phyloP scores from a whole-genome alignment of 768 basidiomycete species.

The Wakefieldia striispora region DNA sequence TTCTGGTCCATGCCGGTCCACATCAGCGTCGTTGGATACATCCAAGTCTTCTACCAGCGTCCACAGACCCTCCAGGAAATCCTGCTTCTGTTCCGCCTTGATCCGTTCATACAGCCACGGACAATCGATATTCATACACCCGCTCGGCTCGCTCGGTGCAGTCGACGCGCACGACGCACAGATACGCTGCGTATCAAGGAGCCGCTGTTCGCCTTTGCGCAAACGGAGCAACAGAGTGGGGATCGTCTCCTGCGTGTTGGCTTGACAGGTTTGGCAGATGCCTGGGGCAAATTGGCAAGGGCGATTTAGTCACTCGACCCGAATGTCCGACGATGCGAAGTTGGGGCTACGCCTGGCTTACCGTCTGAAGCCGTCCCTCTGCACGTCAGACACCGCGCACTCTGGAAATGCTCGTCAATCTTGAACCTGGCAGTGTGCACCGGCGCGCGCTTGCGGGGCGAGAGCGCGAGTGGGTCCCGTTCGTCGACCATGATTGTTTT shows the following conservation, averaged over 20 bases:
- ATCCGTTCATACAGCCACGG: constrained; percentile 75
- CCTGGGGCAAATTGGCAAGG: constrained; percentile 32
- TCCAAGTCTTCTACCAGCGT: constrained; percentile 31
- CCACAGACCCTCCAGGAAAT: constrained; percentile 29
- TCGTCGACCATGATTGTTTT: constrained; percentile 44
- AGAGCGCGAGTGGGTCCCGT: constrained; percentile 32
- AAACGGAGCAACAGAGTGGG: constrained; percentile 55
- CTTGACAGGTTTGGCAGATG: constrained; percentile 63
- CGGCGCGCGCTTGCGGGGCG: constrained; percentile 36
- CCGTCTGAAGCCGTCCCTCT: constrained; percentile 53
- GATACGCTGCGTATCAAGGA: constrained; percentile 58
- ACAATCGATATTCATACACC: constrained; percentile 87
- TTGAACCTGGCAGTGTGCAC: constrained; percentile 40
- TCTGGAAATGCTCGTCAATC: constrained; percentile 77
- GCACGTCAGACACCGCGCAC: constrained; percentile 69
- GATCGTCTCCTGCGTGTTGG: constrained; percentile 51
- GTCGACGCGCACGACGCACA: constrained; percentile 70
- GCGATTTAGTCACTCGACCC: no score
- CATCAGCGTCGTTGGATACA: neutral
- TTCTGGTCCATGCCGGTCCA: neutral
- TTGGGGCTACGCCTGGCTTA: constrained; percentile 17
- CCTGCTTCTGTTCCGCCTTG: constrained; percentile 47
- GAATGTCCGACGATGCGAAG: neutral
- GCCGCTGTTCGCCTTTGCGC: constrained; percentile 51
- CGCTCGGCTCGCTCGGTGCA: constrained; percentile 54